Evolutionary conservation across 805 yeast genomes (phyloP).

Genomic region (Candida caryicola): DNA sequence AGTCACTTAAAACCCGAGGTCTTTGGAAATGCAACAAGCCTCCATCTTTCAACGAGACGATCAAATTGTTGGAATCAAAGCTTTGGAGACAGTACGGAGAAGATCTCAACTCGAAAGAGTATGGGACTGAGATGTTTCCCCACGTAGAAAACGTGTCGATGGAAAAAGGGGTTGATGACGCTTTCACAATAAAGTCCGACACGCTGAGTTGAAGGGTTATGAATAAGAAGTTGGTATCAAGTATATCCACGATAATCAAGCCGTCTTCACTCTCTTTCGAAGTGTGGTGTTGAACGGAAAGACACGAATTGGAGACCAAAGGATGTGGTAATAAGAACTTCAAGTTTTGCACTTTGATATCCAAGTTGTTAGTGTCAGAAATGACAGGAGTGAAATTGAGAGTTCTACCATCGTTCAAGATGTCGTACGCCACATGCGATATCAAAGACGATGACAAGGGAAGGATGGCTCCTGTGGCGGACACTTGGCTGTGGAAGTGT

Average conservation of each 20-base stretch:
- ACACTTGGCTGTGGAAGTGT: slow-evolving; percentile 17
- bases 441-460: slow-evolving; percentile 17
- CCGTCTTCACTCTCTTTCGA: slow-evolving; percentile 18
- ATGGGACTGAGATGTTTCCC: slow-evolving; percentile 69
- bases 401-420: slow-evolving; percentile 30
- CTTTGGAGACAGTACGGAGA: slow-evolving; percentile 52
- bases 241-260: slow-evolving; percentile 48
- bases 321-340: slow-evolving; percentile 22
- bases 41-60: slow-evolving; percentile 74
- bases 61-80: slow-evolving; percentile 40
- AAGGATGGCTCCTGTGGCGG: slow-evolving; percentile 23
- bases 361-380: slow-evolving; percentile 30
- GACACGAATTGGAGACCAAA: slow-evolving; percentile 12
- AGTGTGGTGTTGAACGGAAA: slow-evolving; percentile 11
- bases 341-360: slow-evolving; percentile 34
- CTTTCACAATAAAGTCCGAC: slow-evolving; percentile 36
- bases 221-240: slow-evolving; percentile 51
- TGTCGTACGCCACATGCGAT: slow-evolving; percentile 28
- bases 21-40: slow-evolving; percentile 60
- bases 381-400: slow-evolving; percentile 40
- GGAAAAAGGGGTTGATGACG: slow-evolving; percentile 11
- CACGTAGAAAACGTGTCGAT: slow-evolving; percentile 46
- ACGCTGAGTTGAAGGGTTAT: slow-evolving; percentile 47
- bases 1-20: slow-evolving; percentile 21
- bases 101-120: slow-evolving; percentile 46